Conservation (phyloP, 768 basidiomycete species). For the Exidia glandulosa region DNA sequence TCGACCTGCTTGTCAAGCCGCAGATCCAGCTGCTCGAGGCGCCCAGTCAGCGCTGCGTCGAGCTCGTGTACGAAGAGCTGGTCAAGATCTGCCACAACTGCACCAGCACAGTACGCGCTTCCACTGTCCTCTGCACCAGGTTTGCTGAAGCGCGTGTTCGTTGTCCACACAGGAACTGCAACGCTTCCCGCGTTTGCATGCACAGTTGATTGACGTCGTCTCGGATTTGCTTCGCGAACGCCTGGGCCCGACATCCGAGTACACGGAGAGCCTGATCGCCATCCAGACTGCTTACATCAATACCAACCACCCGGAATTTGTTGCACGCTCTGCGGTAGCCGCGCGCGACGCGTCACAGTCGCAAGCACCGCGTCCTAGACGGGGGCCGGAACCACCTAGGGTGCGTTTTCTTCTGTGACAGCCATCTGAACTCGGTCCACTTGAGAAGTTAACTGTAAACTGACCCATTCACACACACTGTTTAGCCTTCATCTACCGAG, state of each 20-base stretch:
- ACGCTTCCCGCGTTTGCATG: conserved; percentile 87
- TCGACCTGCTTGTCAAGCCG: conserved; percentile 93
- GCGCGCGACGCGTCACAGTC: conserved; percentile 18
- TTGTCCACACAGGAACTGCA: conserved; percentile 74
- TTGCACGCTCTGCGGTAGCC: conserved; percentile 61
- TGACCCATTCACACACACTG: conserved; percentile 10
- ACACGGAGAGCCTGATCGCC: conserved; percentile 87
- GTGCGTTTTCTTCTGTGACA: conserved; percentile 29
- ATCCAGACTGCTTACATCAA: conserved; percentile 99
- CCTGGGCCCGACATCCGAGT: conserved; percentile 92
- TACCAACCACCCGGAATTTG: conserved; percentile 94
- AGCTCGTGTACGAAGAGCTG: conserved; percentile 95
- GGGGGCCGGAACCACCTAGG: conserved; percentile 29
- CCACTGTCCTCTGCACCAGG: background rate
- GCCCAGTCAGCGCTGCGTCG: conserved; percentile 90
- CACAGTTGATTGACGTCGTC: conserved; percentile 92
- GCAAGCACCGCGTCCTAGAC: conserved; percentile 31
- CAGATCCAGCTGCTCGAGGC: conserved; percentile 95
- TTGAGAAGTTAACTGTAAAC: too few relatives aligned
- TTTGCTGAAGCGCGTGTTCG: background rate
- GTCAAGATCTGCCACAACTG: conserved; percentile 99
- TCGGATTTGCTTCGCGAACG: conserved; percentile 92
- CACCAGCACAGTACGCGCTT: conserved; percentile 63
- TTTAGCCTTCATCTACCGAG: conserved; percentile 55
- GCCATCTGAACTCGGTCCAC: too few relatives aligned